phyloP scores from a whole-genome alignment of 164 flowering plant species.

The Protea cynaroides region DNA sequence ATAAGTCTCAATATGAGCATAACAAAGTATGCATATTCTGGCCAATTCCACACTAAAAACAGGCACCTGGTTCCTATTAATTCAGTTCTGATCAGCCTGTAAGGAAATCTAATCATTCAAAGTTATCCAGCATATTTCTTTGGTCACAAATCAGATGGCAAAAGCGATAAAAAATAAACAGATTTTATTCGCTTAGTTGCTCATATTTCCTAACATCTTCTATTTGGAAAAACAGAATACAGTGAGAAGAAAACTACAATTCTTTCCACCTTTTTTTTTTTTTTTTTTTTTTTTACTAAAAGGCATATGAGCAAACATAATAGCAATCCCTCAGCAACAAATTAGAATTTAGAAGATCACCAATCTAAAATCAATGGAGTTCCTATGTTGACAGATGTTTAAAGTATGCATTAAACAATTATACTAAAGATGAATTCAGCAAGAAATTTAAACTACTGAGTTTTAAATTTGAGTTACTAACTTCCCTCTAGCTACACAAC shows the following conservation, averaged over 20 bases:
- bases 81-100: slow-evolving; percentile 81
- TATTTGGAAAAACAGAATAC: too few species aligned
- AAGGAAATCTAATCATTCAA: slow-evolving; percentile 1
- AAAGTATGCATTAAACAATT: not conserved
- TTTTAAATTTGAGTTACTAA: slow-evolving; percentile 23
- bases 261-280: too few species aligned
- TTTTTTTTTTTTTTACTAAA: too few species aligned
- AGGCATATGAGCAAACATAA: too few species aligned
- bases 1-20: too few species aligned
- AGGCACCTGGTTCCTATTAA: slow-evolving; percentile 57
- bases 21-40: too few species aligned
- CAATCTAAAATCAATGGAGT: not conserved
- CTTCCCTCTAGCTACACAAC: slow-evolving; percentile 79
- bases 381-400: not conserved
- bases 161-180: too few species aligned
- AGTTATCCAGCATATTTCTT: not conserved
- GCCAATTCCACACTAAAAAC: slow-evolving; percentile 68
- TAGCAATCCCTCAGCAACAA: too few species aligned
- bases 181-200: too few species aligned
- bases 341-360: too few species aligned
- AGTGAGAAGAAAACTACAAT: too few species aligned
- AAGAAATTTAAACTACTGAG: not conserved
- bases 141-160: not conserved
- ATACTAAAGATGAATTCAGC: not conserved
- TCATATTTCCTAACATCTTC: too few species aligned